A percentile compares a stretch with the other conserved stretches of the same genome.
Evolutionary conservation across 164 flowering plant species (phyloP).

Genomic region (Akebia trifoliata): DNA sequence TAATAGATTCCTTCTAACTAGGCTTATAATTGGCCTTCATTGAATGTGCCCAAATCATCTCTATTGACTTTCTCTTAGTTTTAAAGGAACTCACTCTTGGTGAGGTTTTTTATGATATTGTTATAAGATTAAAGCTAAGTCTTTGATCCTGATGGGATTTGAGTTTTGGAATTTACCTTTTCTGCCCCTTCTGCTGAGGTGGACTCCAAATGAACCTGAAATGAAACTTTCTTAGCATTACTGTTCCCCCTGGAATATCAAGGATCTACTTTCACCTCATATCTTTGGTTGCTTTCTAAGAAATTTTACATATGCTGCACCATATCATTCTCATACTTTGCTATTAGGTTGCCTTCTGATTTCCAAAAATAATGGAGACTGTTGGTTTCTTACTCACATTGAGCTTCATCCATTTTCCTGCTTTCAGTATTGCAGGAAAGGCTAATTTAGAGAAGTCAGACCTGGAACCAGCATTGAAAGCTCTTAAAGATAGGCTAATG

Average conservation of each 20-base stretch:
- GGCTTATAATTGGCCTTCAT: too few relatives aligned
- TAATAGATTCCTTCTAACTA: too few relatives aligned
- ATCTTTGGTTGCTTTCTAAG: neutral
- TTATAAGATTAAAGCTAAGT: neutral
- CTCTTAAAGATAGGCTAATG: conserved; percentile 96
- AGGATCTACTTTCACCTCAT: neutral
- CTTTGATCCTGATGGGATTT: too few relatives aligned
- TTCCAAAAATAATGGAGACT: neutral
- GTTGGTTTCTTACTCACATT: neutral
- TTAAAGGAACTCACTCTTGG: neutral
- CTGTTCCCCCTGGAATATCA: too few relatives aligned
- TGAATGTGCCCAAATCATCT: too few relatives aligned
- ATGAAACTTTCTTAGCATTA: too few relatives aligned
- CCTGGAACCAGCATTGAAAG: conserved; percentile 90
- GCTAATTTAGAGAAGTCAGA: conserved; percentile 84
- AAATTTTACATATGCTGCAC: too few relatives aligned
- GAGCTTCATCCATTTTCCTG: conserved; percentile 11
- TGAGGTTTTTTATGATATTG: neutral
- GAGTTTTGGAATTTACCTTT: too few relatives aligned
- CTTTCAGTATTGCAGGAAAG: conserved; percentile 87
- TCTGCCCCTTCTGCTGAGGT: too few relatives aligned
- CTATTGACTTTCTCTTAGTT: too few relatives aligned
- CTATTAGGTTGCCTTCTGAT: neutral
- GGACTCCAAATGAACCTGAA: too few relatives aligned
- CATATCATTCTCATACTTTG: neutral